These are phyloP conservation scores for Scutellaria minor DNA, from an alignment of 257 asterid genomes.

Conservation along the genomic window DNA sequence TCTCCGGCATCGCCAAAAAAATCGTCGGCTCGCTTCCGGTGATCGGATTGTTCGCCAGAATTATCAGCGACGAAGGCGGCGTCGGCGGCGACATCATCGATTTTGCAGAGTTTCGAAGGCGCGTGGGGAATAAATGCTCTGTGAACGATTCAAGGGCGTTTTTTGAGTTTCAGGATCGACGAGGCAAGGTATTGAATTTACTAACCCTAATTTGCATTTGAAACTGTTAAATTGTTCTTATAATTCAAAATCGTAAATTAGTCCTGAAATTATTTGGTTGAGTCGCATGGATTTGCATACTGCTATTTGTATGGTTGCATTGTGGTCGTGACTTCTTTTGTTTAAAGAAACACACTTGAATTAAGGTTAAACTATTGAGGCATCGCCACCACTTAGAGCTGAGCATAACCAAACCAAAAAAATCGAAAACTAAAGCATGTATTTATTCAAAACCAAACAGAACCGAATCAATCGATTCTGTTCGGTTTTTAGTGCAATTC, in stretches of 20 bases:
- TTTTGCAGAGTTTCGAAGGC: slow-evolving; percentile 87
- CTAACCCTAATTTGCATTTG: neutral
- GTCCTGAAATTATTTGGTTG: too few species aligned
- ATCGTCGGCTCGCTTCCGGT: slow-evolving; percentile 90
- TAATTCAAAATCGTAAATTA: too few species aligned
- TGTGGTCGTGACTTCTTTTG: too few species aligned
- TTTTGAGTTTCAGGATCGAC: slow-evolving; percentile 77
- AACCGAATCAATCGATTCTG: too few species aligned
- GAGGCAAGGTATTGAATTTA: slow-evolving; percentile 63
- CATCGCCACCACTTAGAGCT: too few species aligned
- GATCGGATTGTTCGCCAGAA: slow-evolving; percentile 80
- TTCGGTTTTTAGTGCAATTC: too few species aligned
- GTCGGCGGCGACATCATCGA: slow-evolving; percentile 82
- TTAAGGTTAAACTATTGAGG: too few species aligned
- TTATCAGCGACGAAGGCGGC: slow-evolving; percentile 86
- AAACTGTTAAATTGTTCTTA: neutral
- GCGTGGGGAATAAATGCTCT: slow-evolving; percentile 91
- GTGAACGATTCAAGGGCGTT: slow-evolving; percentile 82
- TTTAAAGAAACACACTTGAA: too few species aligned
- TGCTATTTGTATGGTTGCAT: too few species aligned
- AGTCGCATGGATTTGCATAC: neutral
- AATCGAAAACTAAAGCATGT: too few species aligned
- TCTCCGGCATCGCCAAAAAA: slow-evolving; percentile 73
- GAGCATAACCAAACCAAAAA: too few species aligned
- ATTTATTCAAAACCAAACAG: too few species aligned